A percentile compares a stretch with the other conserved stretches of the same genome.
These are phyloP conservation scores for Aspergillus alliaceus DNA, from an alignment of 2,329 filamentous ascomycete genomes.

Conservation along the genomic window DNA sequence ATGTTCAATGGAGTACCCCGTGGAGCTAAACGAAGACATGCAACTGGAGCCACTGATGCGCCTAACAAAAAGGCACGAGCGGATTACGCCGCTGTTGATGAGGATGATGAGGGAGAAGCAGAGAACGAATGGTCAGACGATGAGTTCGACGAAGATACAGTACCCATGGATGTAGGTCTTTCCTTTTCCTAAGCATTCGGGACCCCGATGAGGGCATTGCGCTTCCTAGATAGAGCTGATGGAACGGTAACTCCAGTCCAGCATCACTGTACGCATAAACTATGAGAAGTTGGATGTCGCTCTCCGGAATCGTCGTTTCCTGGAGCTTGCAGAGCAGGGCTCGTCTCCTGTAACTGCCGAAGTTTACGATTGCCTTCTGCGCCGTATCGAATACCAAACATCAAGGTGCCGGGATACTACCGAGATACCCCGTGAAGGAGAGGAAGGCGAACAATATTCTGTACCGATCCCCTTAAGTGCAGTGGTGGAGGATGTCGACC, in stretches of 20 bases:
- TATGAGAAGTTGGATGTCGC: conserved; percentile 81
- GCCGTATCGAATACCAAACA: conserved; percentile 67
- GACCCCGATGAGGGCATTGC: conserved; percentile 12
- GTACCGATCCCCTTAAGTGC: conserved; percentile 34
- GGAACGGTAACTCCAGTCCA: conserved; percentile 52
- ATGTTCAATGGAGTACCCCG: conserved; percentile 34
- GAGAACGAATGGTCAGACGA: conserved; percentile 41
- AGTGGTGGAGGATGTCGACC: conserved; percentile 39
- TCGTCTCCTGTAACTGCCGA: conserved; percentile 73
- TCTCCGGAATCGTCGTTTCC: conserved; percentile 75
- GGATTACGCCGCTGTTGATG: conserved; percentile 30
- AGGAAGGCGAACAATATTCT: conserved; percentile 42
- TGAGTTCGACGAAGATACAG: conserved; percentile 33
- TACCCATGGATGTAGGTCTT: conserved; percentile 39
- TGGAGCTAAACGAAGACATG: conserved; percentile 34
- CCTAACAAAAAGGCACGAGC: conserved; percentile 21
- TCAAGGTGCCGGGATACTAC: conserved; percentile 59
- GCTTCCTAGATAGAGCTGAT: background rate
- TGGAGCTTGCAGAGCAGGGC: conserved; percentile 67
- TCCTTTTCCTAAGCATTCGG: background rate
- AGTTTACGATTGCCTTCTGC: conserved; percentile 74
- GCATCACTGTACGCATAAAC: conserved; percentile 76
- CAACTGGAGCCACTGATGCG: conserved; percentile 16
- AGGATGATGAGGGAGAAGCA: conserved; percentile 27
- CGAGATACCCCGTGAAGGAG: conserved; percentile 42